Base-by-base conservation (phyloP, 148 eudicot species). In the Simmondsia chinensis region DNA sequence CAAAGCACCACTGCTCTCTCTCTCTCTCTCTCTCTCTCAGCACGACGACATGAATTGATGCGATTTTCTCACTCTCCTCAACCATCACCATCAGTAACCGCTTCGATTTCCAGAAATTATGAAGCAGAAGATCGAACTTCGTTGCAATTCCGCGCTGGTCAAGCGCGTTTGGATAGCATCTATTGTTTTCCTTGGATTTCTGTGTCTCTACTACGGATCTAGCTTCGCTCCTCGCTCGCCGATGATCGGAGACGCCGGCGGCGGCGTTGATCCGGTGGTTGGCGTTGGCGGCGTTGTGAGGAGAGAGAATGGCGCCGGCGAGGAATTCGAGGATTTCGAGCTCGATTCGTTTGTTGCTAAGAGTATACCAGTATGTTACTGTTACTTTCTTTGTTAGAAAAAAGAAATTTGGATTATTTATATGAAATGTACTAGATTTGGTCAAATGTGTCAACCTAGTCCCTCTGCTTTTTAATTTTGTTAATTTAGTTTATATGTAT, bases 151-250 rank as follows among this genome's bases (percentile, higher is more conserved):
- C 5, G 48, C 43, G 41, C 61, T 65, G 10, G n/a, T 71, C 8
- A 83, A 83, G 67, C 61, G 57, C 29, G 59, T 52, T 7, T 50
- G 76, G 33, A 23, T 76, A 7, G 81, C 72, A 18, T 32, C 63
- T 22, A 57, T 76, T 11, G 21, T 71, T 10, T 52, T 74, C 34
- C 55, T 83, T 3, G 87, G 65, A 7, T n/a, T 83, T 34, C 41
- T 64, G 33, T 79, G 79, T 41, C 57, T 83, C 10, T 80, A 63
- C 54, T 70, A 57, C 33, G 76, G 76, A 6, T 60, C 80, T 9
- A 43, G 59, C 9, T 26, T 63, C 11, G 64, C 70, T 21, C 71
- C 77, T 11, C 47, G 50, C 13, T 52, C 75, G 22, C 71, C 73
- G 0, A 30, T 48, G 14, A 36, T 54, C 34, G 55, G 47, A 23